These are phyloP conservation scores for Cymodocea nodosa DNA, from an alignment of 116 monocot species.

Conservation along the genomic window DNA sequence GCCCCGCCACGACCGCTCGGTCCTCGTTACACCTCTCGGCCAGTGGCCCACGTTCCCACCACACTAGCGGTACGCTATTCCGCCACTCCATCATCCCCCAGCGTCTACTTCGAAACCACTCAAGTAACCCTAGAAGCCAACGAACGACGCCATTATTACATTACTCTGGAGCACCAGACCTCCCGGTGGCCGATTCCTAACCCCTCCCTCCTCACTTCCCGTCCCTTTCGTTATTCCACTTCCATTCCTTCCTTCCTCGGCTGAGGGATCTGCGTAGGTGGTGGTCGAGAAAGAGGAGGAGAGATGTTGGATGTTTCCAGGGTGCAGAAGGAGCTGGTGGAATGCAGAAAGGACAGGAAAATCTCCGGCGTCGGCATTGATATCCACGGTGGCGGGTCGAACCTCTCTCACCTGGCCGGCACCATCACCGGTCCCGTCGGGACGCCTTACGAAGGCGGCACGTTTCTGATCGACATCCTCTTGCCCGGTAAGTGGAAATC, in stretches of 20 bases:
- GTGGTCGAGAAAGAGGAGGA: neutral
- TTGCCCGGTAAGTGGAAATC: constrained; percentile 36
- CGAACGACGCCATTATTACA: too few species aligned
- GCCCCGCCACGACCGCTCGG: too few species aligned
- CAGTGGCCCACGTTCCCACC: too few species aligned
- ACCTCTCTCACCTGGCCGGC: constrained; percentile 68
- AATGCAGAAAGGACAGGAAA: constrained; percentile 58
- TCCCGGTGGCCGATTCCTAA: neutral
- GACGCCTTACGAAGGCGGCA: constrained; percentile 92
- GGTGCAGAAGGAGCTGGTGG: constrained; percentile 87
- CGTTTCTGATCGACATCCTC: constrained; percentile 80
- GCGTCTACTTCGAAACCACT: too few species aligned
- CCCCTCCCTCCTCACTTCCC: neutral
- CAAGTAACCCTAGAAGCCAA: too few species aligned
- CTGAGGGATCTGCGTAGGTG: too few species aligned
- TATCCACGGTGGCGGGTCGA: constrained; percentile 28
- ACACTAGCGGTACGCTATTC: too few species aligned
- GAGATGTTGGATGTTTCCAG: constrained; percentile 80
- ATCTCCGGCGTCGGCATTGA: constrained; percentile 74
- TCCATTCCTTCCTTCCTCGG: neutral
- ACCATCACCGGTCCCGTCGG: constrained; percentile 76
- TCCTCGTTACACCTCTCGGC: too few species aligned
- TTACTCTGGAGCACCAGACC: neutral
- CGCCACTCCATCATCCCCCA: too few species aligned
- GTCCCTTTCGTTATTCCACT: neutral